A percentile compares a stretch with the other conserved stretches of the same genome.
These are phyloP conservation scores for Aspergillus wentii DNA, from an alignment of 495 filamentous ascomycete genomes.

Conservation along the genomic window DNA sequence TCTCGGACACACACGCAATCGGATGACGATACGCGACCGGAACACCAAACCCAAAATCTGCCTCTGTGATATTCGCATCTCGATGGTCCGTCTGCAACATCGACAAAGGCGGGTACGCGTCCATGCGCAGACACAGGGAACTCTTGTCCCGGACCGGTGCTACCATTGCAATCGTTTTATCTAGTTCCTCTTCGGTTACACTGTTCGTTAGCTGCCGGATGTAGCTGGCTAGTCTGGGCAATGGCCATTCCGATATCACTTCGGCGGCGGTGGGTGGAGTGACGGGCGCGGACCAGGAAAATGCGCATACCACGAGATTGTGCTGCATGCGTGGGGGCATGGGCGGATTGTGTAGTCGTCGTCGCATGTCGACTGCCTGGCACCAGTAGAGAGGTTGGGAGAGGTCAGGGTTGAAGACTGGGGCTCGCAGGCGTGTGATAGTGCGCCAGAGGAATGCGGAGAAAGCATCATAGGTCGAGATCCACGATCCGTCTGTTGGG, in stretches of 20 bases:
- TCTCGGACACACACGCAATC: conserved; percentile 8
- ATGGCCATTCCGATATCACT: conserved; percentile 29
- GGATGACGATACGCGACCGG: conserved; percentile 18
- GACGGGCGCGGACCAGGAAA: conserved; percentile 13
- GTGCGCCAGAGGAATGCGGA: conserved; percentile 33
- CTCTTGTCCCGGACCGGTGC: conserved; percentile 34
- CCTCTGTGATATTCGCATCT: conserved; percentile 11
- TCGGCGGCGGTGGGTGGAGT: conserved; percentile 18
- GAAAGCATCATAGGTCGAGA: conserved; percentile 42
- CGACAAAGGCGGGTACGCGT: conserved; percentile 14
- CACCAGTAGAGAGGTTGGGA: conserved; percentile 19
- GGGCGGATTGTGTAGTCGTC: conserved; percentile 23
- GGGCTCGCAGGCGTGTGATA: conserved; percentile 24
- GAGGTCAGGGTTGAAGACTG: conserved; percentile 22
- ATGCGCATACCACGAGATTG: conserved; percentile 28
- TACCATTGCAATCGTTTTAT: conserved; percentile 21
- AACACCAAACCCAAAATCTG: conserved; percentile 20
- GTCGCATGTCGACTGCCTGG: conserved; percentile 37
- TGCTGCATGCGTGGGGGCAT: conserved; percentile 24
- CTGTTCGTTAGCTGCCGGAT: conserved; percentile 32
- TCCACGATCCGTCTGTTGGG: conserved; percentile 24
- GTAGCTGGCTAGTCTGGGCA: conserved; percentile 29
- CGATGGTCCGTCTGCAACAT: conserved; percentile 22
- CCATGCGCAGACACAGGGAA: conserved; percentile 13
- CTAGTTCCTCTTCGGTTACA: conserved; percentile 23